Conservation (phyloP, 768 basidiomycete genomes). For the Infundibulicybe gibba region DNA sequence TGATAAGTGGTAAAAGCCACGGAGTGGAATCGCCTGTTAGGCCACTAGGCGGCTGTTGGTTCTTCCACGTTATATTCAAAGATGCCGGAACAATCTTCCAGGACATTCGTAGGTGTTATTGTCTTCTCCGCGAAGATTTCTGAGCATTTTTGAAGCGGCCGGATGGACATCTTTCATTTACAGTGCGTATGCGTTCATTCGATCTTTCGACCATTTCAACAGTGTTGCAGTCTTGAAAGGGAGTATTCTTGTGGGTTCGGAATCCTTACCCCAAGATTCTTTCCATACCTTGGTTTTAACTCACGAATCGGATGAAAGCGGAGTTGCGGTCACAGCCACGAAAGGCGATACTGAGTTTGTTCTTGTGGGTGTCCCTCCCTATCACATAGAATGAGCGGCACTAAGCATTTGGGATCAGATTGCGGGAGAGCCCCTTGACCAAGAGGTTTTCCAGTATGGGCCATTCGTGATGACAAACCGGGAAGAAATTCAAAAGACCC, state of each 20-base stretch:
- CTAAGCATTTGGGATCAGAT: conserved; percentile 44
- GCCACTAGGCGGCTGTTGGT: conserved; percentile 93
- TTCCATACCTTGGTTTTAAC: conserved; percentile 89
- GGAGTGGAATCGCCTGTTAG: conserved; percentile 85
- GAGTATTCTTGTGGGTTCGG: conserved; percentile 51
- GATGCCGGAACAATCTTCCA: conserved; percentile 72
- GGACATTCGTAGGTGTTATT: conserved; percentile 59
- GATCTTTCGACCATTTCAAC: neutral
- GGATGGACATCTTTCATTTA: conserved; percentile 92
- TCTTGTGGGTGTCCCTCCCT: conserved; percentile 37
- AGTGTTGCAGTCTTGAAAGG: conserved; percentile 61
- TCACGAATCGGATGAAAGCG: conserved; percentile 50
- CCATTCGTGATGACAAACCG: conserved; percentile 84
- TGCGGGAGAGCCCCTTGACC: conserved; percentile 86
- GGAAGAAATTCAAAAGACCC: conserved; percentile 78
- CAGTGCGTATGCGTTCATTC: conserved; percentile 38
- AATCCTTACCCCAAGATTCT: conserved; percentile 40
- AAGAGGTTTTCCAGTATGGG: conserved; percentile 83
- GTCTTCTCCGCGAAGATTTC: neutral
- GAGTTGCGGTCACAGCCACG: conserved; percentile 59
- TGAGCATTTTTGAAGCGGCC: conserved; percentile 37
- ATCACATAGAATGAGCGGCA: no score
- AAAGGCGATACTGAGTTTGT: conserved; percentile 71
- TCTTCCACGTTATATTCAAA: conserved; percentile 73
- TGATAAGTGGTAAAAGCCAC: conserved; percentile 88